These are phyloP conservation scores for Globisporangium polare DNA, from an alignment of 352 stramenopile genomes.

Conservation along the genomic window DNA sequence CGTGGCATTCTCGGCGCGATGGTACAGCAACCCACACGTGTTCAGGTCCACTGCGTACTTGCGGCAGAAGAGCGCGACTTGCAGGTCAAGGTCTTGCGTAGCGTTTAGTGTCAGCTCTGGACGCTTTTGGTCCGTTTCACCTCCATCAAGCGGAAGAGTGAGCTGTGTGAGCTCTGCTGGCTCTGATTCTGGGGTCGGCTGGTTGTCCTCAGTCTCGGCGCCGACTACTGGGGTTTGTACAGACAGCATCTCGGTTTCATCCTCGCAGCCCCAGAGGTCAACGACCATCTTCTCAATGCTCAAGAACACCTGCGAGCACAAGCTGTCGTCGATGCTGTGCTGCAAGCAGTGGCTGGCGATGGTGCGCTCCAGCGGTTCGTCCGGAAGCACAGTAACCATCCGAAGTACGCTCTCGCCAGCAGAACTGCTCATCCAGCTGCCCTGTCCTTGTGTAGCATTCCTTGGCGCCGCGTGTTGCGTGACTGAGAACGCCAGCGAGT, in stretches of 20 bases:
- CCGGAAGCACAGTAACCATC: slow-evolving; percentile 29
- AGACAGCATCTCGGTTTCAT: neutral
- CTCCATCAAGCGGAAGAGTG: slow-evolving; percentile 8
- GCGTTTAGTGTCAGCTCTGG: slow-evolving; percentile 15
- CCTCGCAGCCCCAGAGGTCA: slow-evolving; percentile 48
- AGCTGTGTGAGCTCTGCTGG: slow-evolving; percentile 9
- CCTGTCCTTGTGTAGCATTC: slow-evolving; percentile 13
- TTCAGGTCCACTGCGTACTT: slow-evolving; percentile 17
- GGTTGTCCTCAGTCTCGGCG: neutral
- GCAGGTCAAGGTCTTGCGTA: slow-evolving; percentile 28
- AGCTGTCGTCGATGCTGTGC: slow-evolving; percentile 16
- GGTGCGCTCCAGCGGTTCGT: slow-evolving; percentile 30
- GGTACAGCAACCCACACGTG: slow-evolving; percentile 33
- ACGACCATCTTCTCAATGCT: slow-evolving; percentile 27
- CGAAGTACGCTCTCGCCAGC: slow-evolving; percentile 2
- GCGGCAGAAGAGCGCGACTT: slow-evolving; percentile 37
- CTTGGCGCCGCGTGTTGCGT: neutral
- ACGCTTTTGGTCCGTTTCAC: slow-evolving; percentile 11
- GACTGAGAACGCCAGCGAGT: slow-evolving; percentile 41
- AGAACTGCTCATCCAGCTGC: neutral
- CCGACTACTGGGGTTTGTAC: neutral
- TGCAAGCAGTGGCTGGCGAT: slow-evolving; percentile 27
- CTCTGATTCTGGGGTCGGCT: neutral
- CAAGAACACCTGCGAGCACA: slow-evolving; percentile 12
- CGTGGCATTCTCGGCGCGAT: slow-evolving; percentile 19